Evolutionary conservation across 2,329 filamentous ascomycete species (phyloP), one percentile per base, ranked within the genome.

Genomic region (Alternaria ethzedia): DNA sequence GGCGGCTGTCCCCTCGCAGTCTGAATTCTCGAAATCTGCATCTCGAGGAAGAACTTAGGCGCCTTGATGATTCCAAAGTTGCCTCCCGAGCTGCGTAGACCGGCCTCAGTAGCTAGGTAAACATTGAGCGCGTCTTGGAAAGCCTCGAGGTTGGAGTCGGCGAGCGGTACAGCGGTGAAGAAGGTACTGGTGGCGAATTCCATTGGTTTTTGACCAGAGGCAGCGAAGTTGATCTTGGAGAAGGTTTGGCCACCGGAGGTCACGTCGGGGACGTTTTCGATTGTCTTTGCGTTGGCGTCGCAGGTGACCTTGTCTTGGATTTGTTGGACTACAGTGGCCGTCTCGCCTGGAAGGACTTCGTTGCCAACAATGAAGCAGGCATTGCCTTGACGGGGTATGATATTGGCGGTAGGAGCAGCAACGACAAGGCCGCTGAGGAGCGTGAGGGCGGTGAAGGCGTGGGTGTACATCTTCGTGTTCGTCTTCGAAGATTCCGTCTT

Each of bases 1-100:
- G 86, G 86, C 45, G 83, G 75, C 55, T 84, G 85, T 0, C 87
- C 87, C 78, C 88, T 86, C 0, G 87, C 87, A 0, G 86, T 87
- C 77, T 86, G 82, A 67, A 89, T 88, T 21, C 87, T 81, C 44
- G 84, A 83, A 32, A 89, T 82, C 77, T 89, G 87, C 75, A 88
- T 86, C 63, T 84, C 79, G 45, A 89, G 74, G 75, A 89, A 89
- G 83, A 89, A 89, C 77, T 89, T 89, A 65, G 87, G 87, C 6
- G 86, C 85, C 77, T 89, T 89, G 78, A 89, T 85, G 2, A 82
- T 11, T 0, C 49, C 84, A 17, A 89, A 78, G 59, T 72, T 82
- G 3, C 87, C 87, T 10, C 82, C 84, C 7, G 83, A 83, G 21
- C 84, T 86, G 20, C 87, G 81, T 52, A 89, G 80, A 2, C 86